Percentiles rank a stretch among this genome's conserved stretches.
Evolutionary conservation across 2,329 filamentous ascomycete genomes (phyloP).

Genomic region (Aureobasidium sp.): DNA sequence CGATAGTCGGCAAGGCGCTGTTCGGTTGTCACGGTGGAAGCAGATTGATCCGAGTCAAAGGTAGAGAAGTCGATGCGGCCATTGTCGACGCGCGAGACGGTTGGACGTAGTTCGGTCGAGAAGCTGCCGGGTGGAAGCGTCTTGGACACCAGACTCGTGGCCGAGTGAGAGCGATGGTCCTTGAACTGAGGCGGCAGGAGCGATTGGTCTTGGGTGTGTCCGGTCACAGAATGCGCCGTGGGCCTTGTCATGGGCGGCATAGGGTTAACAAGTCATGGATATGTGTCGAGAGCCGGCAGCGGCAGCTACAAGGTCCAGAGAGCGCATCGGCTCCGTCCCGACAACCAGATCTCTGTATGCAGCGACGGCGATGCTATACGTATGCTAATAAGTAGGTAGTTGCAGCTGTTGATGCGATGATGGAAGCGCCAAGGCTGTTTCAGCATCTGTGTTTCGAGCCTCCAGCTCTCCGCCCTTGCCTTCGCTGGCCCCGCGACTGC

Average conservation of each 20-base stretch:
- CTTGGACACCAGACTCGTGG: slow-evolving; percentile 50
- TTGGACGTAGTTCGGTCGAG: slow-evolving; percentile 75
- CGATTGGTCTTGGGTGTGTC: slow-evolving; percentile 6
- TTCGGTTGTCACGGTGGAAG: slow-evolving; percentile 49
- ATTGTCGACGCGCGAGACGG: slow-evolving; percentile 56
- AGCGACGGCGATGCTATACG: background rate
- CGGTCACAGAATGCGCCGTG: slow-evolving; percentile 12
- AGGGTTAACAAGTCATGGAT: slow-evolving; percentile 5
- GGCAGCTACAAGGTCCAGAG: slow-evolving; percentile 10
- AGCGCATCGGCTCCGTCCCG: slow-evolving; percentile 11
- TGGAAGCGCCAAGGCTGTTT: background rate
- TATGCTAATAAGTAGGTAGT: background rate
- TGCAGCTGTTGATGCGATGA: background rate
- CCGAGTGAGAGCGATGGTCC: slow-evolving; percentile 52
- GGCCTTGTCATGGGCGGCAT: slow-evolving; percentile 14
- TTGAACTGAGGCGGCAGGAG: slow-evolving; percentile 37
- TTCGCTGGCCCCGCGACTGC: background rate
- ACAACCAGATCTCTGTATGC: background rate
- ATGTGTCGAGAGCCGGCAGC: slow-evolving; percentile 8
- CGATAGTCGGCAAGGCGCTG: slow-evolving; percentile 68
- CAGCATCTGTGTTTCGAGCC: background rate
- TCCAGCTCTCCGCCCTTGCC: background rate
- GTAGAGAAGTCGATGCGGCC: slow-evolving; percentile 49
- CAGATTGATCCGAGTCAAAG: slow-evolving; percentile 51
- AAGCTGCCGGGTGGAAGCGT: slow-evolving; percentile 74